Conservation (phyloP, 2,329 filamentous ascomycete species). For the Verticillium nonalfalfae region DNA sequence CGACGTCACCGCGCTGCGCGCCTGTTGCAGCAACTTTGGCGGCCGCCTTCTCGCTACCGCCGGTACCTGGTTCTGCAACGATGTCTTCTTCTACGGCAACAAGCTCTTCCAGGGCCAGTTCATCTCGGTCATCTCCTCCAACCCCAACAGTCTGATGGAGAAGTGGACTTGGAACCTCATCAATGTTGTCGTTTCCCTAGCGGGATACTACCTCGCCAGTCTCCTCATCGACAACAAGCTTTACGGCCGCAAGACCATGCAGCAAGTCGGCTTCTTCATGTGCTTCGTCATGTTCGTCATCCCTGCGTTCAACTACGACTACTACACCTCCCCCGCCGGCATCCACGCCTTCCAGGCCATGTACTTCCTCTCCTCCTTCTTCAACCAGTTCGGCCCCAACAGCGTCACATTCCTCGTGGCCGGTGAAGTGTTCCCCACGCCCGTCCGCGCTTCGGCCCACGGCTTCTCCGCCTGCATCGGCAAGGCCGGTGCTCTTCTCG, state of each 20-base stretch:
- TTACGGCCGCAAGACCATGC: slow-evolving; percentile 94
- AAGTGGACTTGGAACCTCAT: slow-evolving; percentile 89
- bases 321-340: slow-evolving; percentile 66
- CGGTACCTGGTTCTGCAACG: slow-evolving; percentile 90
- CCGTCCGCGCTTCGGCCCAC: slow-evolving; percentile 87
- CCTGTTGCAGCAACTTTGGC: slow-evolving; percentile 79
- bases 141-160: slow-evolving; percentile 68
- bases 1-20: slow-evolving; percentile 73
- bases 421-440: slow-evolving; percentile 92
- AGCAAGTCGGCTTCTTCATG: slow-evolving; percentile 87
- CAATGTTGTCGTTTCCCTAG: slow-evolving; percentile 81
- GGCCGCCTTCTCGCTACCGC: slow-evolving; percentile 81
- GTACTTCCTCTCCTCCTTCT: slow-evolving; percentile 97
- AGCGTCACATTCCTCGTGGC: slow-evolving; percentile 93
- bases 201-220: slow-evolving; percentile 84
- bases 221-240: slow-evolving; percentile 93
- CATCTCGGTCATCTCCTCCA: slow-evolving; percentile 71
- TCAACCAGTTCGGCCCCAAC: slow-evolving; percentile 98
- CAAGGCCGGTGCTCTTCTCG: slow-evolving; percentile 81
- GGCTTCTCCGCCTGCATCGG: slow-evolving; percentile 89
- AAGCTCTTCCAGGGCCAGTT: slow-evolving; percentile 94
- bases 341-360: slow-evolving; percentile 93
- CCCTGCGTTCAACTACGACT: slow-evolving; percentile 80
- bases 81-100: slow-evolving; percentile 99
- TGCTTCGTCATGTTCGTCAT: slow-evolving; percentile 92